Evolutionary conservation across 23 red algal genomes (phyloP).

Genomic region (Gracilaria vermiculophylla): DNA sequence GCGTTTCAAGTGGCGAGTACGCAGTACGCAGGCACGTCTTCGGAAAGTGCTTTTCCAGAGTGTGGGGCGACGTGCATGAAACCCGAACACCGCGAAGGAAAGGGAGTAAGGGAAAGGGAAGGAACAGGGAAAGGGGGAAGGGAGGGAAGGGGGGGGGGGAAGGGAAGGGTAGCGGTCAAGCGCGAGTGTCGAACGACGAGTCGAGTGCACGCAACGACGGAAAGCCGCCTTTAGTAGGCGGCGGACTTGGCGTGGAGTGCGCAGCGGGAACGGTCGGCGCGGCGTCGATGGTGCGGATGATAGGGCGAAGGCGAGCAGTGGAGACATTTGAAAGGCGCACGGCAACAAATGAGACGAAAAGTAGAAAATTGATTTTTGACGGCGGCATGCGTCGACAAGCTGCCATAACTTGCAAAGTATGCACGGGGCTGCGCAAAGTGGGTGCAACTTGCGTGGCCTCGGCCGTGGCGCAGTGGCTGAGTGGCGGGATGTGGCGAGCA

Average conservation of each 20-base stretch:
- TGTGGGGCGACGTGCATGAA: too few species aligned
- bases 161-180: neutral
- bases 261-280: neutral
- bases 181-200: too few species aligned
- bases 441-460: too few species aligned
- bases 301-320: neutral
- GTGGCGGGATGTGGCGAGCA: neutral
- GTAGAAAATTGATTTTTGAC: neutral
- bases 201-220: neutral
- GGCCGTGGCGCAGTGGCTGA: neutral
- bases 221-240: neutral
- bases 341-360: neutral
- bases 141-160: neutral
- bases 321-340: neutral
- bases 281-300: neutral
- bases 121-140: neutral
- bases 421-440: too few species aligned
- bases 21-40: too few species aligned
- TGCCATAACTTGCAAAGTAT: too few species aligned
- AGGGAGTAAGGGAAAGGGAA: neutral
- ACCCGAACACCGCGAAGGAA: neutral
- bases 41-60: too few species aligned
- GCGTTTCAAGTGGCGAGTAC: neutral
- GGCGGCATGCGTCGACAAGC: neutral
- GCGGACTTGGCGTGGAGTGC: neutral